Evolutionary conservation across 208 protist genomes (phyloP), one percentile per base, ranked within the genome.

Genomic region (Leishmania guyanensis): DNA sequence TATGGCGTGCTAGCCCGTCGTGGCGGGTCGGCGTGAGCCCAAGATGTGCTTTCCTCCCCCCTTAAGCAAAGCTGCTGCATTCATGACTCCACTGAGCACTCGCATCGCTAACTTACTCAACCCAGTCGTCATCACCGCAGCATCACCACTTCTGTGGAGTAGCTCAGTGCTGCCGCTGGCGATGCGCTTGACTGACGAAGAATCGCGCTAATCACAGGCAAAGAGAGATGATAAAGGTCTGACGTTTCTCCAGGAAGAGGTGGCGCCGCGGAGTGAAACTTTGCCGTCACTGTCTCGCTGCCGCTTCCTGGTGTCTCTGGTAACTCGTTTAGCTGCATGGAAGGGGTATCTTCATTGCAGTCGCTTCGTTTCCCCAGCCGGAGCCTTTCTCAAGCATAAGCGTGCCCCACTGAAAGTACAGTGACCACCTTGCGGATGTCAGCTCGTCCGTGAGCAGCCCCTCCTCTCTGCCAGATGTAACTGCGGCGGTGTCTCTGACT

Each of bases 1-100:
- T 98, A 94, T 81, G 95, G 88, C 76, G 88, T 97, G 39, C 78
- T 96, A 29, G 94, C 91, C 12, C 88, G 90, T 9, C 91, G 94
- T 80, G 86, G 78, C 16, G 78, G 78, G 5, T 71, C 73, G 0
- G 77, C 79, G 50, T 80, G 71, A 54, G 26, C 48, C 16, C 71
- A 39, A 79, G 12, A 14, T 10, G 16, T 17, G 0, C 33, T 65
- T 16, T 29, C 53, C 39, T 46, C 9, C 39, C 29, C 17, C 5
- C n/a, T 29, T 39, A 54, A 39, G 36, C 50, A 29, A 36, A 14
- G 60, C n/a, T 39, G 29, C 36, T 1, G 5, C 36, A 39, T 16
- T 36, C 36, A 16, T 70, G 46, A 48, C 36, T 3, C 36, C 36
- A n/a, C 0, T 70, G 36, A n/a, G 6, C 65, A 70, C 36, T 43